Evolutionary conservation across 148 eudicot species (phyloP).

Genomic region (Diospyros kaki): DNA sequence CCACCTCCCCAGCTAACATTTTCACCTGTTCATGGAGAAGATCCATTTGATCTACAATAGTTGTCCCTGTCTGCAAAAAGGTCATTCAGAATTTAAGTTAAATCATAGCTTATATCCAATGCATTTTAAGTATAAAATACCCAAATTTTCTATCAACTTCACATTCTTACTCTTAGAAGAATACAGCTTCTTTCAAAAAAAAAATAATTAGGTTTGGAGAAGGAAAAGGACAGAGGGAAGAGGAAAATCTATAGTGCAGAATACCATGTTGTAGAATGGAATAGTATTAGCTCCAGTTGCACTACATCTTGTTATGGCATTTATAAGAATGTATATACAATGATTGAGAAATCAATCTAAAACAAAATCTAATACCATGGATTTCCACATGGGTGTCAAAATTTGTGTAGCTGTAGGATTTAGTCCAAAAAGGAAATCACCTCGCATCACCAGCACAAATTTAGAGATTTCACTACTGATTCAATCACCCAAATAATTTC

Average conservation of each 20-base stretch:
- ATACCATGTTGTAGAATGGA: neutral
- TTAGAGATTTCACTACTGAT: neutral
- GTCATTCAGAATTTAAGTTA: conserved; percentile 13
- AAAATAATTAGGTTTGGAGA: neutral
- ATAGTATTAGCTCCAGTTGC: neutral
- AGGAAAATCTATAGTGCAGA: neutral
- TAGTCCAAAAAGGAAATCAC: neutral
- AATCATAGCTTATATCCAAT: neutral
- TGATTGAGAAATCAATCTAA: too few species aligned
- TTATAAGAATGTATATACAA: too few species aligned
- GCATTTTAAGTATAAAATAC: neutral
- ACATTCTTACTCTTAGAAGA: neutral
- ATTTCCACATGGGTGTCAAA: neutral
- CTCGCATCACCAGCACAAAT: too few species aligned
- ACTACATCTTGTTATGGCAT: neutral
- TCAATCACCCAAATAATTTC: neutral
- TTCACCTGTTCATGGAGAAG: conserved; percentile 42
- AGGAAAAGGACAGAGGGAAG: too few species aligned
- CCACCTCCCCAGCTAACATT: conserved; percentile 48
- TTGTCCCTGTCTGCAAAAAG: conserved; percentile 35
- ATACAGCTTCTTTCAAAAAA: neutral
- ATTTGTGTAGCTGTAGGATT: neutral
- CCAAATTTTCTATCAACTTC: neutral
- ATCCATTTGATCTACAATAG: conserved; percentile 45
- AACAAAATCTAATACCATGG: neutral